Evolutionary conservation across 306 rosid species (phyloP), one percentile per base, ranked within the genome.

Genomic region (Ceratonia siliqua): DNA sequence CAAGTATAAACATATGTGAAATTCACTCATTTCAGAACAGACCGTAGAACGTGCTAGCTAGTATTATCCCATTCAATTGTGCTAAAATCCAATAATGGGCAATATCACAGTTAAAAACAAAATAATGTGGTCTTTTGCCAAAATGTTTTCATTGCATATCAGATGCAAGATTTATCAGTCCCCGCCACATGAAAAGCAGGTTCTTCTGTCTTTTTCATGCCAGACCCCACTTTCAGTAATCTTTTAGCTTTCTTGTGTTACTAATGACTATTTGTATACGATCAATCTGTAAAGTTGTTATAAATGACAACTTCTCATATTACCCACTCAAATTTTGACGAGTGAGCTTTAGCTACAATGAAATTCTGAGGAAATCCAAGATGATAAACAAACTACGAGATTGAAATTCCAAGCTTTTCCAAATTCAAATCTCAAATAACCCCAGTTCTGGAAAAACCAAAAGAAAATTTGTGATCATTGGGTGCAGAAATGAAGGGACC

Each of bases 311-410:
- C 36, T 12, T 30, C 45, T 13, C 52, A 33, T 21, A 10, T 52
- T 7, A 70, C 46, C 50, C 30, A 9, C 21, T 57, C 20, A 56
- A 52, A 42, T 75, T 52, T 24, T 18, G 11, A 20, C 9, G 45
- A 54, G 50, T 24, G 35, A 68, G 65, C 64, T 6, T 28, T 1
- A 28, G 42, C 64, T 6, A 38, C 58, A 2, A 52, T 2, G 39
- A 62, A 58, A 61, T 70, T 81, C 70, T 1, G 57, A 70, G 42
- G 62, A 71, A 54, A 68, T 28, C 72, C 79, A 1, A 46, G 39
- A 72, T 41, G 54, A 21, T 46, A 36, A 43, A 17, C 15, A 55
- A 30, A 33, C 21, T 22, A 41, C 28, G 33, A 59, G 53, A 22
- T 22, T 82, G 69, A 72, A 77, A 66, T 72, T 62, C 43, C 52